Conservation (phyloP, 306 rosid species). For the Amphicarpaea edgeworthii region DNA sequence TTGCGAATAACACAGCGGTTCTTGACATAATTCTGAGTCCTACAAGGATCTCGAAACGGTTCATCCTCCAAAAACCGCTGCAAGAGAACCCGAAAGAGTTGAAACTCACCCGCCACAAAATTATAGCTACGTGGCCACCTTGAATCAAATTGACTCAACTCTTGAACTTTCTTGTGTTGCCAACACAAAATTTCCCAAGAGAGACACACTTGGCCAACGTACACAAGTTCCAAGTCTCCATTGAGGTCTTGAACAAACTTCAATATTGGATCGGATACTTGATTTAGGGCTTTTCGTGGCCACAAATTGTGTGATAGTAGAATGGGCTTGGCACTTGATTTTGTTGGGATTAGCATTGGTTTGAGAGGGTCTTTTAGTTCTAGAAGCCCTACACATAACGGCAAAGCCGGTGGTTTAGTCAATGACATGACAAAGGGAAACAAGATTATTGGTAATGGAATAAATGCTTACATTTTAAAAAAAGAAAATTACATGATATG, state of each 20-base stretch:
- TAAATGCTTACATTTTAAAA: not conserved
- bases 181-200: conserved; percentile 89
- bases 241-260: conserved; percentile 62
- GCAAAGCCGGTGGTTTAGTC: conserved; percentile 14
- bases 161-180: conserved; percentile 66
- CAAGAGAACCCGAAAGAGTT: conserved; percentile 70
- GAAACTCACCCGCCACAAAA: conserved; percentile 71
- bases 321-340: conserved; percentile 44
- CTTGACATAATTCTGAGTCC: conserved; percentile 66
- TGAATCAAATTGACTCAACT: conserved; percentile 53
- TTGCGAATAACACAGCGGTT: conserved; percentile 60
- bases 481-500: no score
- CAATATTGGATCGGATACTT: conserved; percentile 49
- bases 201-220: conserved; percentile 82
- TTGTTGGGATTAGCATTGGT: conserved; percentile 46
- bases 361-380: conserved; percentile 62
- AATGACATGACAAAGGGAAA: not conserved
- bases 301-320: conserved; percentile 52
- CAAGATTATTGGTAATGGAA: conserved; percentile 1
- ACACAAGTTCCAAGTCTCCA: conserved; percentile 73
- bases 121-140: conserved; percentile 54
- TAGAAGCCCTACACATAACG: conserved; percentile 59
- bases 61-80: conserved; percentile 77
- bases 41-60: conserved; percentile 68
- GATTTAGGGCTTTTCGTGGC: conserved; percentile 54